Evolutionary conservation across 2,329 filamentous ascomycete genomes (phyloP), one percentile per base, ranked within the genome.

Genomic region (Fusarium solani-melongenae): DNA sequence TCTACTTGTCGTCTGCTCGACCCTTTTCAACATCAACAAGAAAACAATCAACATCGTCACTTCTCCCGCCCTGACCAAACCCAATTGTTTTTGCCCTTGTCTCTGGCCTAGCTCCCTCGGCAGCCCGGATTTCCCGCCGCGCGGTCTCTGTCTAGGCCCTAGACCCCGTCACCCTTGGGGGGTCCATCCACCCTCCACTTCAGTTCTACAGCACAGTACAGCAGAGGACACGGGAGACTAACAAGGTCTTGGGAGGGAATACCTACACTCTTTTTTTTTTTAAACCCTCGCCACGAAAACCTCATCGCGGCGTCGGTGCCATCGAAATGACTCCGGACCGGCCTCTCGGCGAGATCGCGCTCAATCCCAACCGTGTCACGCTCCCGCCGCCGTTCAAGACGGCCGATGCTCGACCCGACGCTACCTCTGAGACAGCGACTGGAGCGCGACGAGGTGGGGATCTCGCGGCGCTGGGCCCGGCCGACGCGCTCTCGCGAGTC

Each of bases 371-470:
- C 59, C 73, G 66, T 64, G 63, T 78, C 61, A 62, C 69, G 63
- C 64, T 70, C 41, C 72, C 72, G 49, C 72, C 71, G 53, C 65
- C 71, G 51, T 67, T 69, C 39, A 68, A 66, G 62, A 34, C 65
- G 15, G 62, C 36, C 61, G 71, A 71, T 38, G 55, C 55, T 64
- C 62, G 63, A 24, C 68, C 51, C 33, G 62, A 44, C 71, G 69
- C 63, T 67, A 71, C 46, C 33, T 49, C 68, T 58, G 68, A 70
- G 64, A 74, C 60, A 63, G 62, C 58, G 56, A 62, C 68, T 57
- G 64, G 59, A 74, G 66, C 76, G 72, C 75, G 75, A 75, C 67
- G 56, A 59, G 71, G 76, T 73, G 78, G 77, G 76, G 73, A 78
- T 76, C 65, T 71, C 69, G 77, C 76, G 68, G 74, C 77, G 62